Base-by-base conservation (phyloP, 306 rosid genomes). In the Spatholobus suberectus region DNA sequence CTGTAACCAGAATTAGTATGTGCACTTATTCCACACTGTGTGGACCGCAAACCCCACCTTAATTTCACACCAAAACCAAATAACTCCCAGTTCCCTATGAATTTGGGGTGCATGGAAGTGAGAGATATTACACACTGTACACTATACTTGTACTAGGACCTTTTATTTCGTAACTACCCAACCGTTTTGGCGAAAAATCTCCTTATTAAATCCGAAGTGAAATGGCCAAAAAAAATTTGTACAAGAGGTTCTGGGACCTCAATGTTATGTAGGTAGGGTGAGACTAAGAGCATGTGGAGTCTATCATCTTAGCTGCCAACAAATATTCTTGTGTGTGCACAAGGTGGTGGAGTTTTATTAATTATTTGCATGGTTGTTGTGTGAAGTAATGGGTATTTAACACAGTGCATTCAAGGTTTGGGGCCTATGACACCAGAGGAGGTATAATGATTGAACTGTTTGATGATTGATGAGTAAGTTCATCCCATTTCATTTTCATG, bases 311-410 rank as follows among this genome's bases (percentile, higher is more conserved):
- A n/a, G n/a, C 84, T 87, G 78, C 77, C 83, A 89, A 84, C 88
- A 89, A 87, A 90, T 84, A 86, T 89, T 82, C 92, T 77, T 63
- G 0, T 46, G 41, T 61, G 73, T 10, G 52, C 71, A 43, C 55
- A 82, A 58, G 63, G 21, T 13, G 49, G 51, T 61, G 59, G 32
- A 52, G 75, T 68, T 71, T 35, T 78, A 69, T 82, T 69, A 58
- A 89, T 86, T 83, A 87, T 89, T 85, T 90, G 88, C 82, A 74
- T 68, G 91, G 94, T 91, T 34, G 98, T 84, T 94, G 98, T 75
- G 81, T 67, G 96, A 59, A 88, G 79, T 94, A 83, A 91, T 86
- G 92, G 70, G 86, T 82, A 91, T 90, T 93, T 82, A 86, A 88
- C 89, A 74, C 84, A 40, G 8, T 58, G 95, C 91, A 91, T 92